Conservation (phyloP, 352 stramenopile species). For the Pythium aquatile region DNA sequence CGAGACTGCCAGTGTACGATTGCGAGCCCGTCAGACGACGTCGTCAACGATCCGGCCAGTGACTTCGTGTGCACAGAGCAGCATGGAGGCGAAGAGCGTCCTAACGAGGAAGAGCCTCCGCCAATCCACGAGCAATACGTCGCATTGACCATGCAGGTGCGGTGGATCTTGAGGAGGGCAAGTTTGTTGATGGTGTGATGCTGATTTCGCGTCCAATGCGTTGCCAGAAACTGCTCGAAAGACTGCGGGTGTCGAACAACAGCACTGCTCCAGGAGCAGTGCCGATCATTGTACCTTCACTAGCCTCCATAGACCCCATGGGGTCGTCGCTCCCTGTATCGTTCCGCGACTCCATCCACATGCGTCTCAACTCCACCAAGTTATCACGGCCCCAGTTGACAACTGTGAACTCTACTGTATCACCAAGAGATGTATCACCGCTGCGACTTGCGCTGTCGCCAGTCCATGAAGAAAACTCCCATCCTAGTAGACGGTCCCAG, state of each 20-base stretch:
- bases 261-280: too few relatives aligned
- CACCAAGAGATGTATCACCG: too few relatives aligned
- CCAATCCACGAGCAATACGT: slow-evolving; percentile 20
- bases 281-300: background rate
- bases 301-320: background rate
- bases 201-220: background rate
- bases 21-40: too few relatives aligned
- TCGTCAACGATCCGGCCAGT: too few relatives aligned
- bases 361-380: background rate
- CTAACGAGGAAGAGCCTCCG: background rate
- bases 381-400: background rate
- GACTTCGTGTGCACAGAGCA: too few relatives aligned
- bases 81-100: too few relatives aligned
- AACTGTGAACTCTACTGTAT: too few relatives aligned
- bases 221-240: slow-evolving; percentile 34
- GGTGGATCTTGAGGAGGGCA: background rate
- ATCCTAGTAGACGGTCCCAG: too few relatives aligned
- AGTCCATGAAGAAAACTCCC: too few relatives aligned
- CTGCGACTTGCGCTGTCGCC: too few relatives aligned
- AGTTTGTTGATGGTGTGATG: background rate
- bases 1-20: too few relatives aligned
- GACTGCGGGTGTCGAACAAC: slow-evolving; percentile 24
- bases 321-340: background rate
- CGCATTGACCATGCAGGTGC: slow-evolving; percentile 20
- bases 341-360: slow-evolving; percentile 14